Base-by-base conservation (phyloP, 345 rosid genomes). In the Pistacia integerrima region DNA sequence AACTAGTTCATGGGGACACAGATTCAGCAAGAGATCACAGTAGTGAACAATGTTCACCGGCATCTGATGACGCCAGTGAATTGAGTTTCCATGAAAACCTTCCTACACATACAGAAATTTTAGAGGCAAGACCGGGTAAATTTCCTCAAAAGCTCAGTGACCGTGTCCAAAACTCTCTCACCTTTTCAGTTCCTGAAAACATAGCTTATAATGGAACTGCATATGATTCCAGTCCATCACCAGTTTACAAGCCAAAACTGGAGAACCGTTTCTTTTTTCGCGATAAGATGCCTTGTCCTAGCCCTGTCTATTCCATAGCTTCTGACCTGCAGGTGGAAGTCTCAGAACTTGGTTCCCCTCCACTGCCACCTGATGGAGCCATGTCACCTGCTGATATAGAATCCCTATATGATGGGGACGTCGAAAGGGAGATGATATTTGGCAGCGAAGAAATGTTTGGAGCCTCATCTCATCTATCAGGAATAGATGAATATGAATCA, bases 281-380 rank as follows among this genome's bases (percentile, higher is more conserved):
- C 9, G 70, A 78, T 33, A 83, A 69, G 76, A 81, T 52, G 35
- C 69, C 76, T 16, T 73, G 86, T 80, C 98, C 86, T 82, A 84
- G 86, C 65, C 86, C 88, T 28, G 70, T 88, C 22, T 81, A 82
- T 67, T 96, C 99, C 7, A 80, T 91, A 64, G 98, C 95, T 60
- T 96, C 99, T 57, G 99, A 93, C 76, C 83, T 96, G 88, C 98
- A 93, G 71, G 97, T 96, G 63, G 99, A 93, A 84, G 89, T 96
- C 67, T 96, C 99, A 7, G 99, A 94, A 81, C 64, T 81, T 2
- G 89, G 97, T 44, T 93, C 99, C 49, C 97, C 94, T 55, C 87
- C 91, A 3, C 70, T 82, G 36, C 80, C 90, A 17, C 82, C 75
- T 25, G 94, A 93, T 82, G 92, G 84, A 60, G 67, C 88, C 70